Evolutionary conservation across 306 rosid genomes (phyloP).

Genomic region (Rosa rugosa): DNA sequence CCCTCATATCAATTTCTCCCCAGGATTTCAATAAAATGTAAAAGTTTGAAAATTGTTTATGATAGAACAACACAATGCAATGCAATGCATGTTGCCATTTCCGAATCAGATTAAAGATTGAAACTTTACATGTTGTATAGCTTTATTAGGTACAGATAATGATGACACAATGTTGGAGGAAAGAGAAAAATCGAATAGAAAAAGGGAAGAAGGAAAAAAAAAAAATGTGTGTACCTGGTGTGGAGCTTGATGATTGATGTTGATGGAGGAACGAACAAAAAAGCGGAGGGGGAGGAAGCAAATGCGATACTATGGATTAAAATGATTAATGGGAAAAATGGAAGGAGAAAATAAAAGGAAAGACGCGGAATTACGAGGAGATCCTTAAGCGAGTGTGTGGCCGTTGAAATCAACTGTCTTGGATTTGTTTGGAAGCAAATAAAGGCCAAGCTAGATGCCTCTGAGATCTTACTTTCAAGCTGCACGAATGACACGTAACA

Average conservation of each 20-base stretch:
- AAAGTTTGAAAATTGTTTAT: neutral
- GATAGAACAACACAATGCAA: conserved; percentile 19
- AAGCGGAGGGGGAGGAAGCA: conserved; percentile 18
- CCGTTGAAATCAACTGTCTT: conserved; percentile 52
- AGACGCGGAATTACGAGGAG: conserved; percentile 40
- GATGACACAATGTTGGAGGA: neutral
- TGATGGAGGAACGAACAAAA: conserved; percentile 32
- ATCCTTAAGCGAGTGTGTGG: conserved; percentile 33
- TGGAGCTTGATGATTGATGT: conserved; percentile 31
- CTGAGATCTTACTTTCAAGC: neutral
- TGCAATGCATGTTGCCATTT: conserved; percentile 16
- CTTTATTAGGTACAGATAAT: neutral
- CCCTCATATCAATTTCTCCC: neutral
- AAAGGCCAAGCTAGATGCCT: conserved; percentile 8
- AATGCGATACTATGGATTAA: conserved; percentile 26
- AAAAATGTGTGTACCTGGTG: conserved; percentile 36
- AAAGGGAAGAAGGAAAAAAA: neutral
- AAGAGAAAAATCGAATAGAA: neutral
- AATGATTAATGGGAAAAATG: conserved; percentile 1
- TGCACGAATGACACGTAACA: conserved; percentile 4
- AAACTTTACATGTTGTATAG: neutral
- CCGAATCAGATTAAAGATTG: neutral
- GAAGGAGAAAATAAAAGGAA: conserved; percentile 9
- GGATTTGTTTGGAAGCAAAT: conserved; percentile 33
- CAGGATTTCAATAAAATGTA: neutral